Evolutionary conservation across 306 rosid species (phyloP).

Genomic region (Gleditsia sinensis): DNA sequence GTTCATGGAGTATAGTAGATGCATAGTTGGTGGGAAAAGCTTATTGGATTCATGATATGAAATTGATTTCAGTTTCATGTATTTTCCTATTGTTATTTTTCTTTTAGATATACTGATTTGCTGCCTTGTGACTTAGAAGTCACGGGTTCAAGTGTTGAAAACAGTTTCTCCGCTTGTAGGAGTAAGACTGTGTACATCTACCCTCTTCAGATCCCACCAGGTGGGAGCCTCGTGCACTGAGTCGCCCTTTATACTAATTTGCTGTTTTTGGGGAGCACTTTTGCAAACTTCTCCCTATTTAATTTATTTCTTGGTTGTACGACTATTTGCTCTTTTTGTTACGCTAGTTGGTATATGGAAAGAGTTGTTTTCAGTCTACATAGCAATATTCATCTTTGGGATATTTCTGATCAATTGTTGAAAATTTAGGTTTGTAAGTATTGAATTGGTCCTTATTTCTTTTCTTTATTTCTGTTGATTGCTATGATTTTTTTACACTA

Average conservation of each 20-base stretch:
- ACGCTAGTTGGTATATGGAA: constrained; percentile 69
- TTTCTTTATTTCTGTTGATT: too few species aligned
- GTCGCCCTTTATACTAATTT: too few species aligned
- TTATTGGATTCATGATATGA: constrained; percentile 82
- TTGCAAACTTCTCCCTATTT: constrained; percentile 76
- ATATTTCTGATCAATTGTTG: constrained; percentile 51
- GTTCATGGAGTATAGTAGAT: constrained; percentile 49
- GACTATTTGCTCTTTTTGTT: constrained; percentile 61
- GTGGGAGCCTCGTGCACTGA: too few species aligned
- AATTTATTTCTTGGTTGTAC: constrained; percentile 67
- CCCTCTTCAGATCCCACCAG: too few species aligned
- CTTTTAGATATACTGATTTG: constrained; percentile 35
- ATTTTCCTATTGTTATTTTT: not conserved
- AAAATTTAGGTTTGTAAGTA: constrained; percentile 70
- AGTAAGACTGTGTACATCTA: too few species aligned
- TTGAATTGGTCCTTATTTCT: constrained; percentile 34
- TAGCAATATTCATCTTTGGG: constrained; percentile 69
- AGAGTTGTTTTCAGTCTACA: constrained; percentile 51
- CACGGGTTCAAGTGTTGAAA: too few species aligned
- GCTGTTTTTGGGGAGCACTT: constrained; percentile 31
- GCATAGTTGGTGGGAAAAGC: constrained; percentile 80
- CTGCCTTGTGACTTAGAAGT: too few species aligned
- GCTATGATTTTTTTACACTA: too few species aligned
- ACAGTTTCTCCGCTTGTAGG: too few species aligned
- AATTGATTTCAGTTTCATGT: constrained; percentile 35